phyloP scores from a whole-genome alignment of 2,329 filamentous ascomycete genomes.

The Fusarium xyrophilum region DNA sequence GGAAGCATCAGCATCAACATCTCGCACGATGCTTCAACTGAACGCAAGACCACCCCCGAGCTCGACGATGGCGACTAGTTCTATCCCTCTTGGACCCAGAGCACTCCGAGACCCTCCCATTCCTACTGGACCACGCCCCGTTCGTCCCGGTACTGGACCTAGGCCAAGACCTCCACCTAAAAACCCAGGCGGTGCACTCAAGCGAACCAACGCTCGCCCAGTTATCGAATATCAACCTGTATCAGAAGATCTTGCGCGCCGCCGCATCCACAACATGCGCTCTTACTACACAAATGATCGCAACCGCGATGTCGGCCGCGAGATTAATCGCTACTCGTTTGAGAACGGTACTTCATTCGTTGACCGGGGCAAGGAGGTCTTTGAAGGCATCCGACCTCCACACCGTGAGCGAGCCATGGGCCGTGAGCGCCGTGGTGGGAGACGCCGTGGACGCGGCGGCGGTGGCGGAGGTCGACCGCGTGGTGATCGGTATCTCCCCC shows the following conservation, averaged over 20 bases:
- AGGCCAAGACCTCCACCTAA: conserved; percentile 36
- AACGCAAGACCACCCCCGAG: conserved; percentile 25
- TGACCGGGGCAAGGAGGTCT: conserved; percentile 75
- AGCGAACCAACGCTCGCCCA: conserved; percentile 53
- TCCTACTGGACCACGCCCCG: conserved; percentile 50
- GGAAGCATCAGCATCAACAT: conserved; percentile 33
- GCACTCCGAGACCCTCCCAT: conserved; percentile 35
- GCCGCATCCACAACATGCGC: conserved; percentile 66
- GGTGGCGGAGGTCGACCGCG: conserved; percentile 41
- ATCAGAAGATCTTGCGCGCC: conserved; percentile 65
- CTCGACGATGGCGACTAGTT: conserved; percentile 40
- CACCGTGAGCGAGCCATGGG: conserved; percentile 54
- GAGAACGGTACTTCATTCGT: conserved; percentile 71
- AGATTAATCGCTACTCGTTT: conserved; percentile 75
- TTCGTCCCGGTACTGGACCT: conserved; percentile 45
- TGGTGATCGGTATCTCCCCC: conserved; percentile 47
- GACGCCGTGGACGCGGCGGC: conserved; percentile 43
- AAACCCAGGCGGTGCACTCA: conserved; percentile 31
- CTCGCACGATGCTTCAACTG: conserved; percentile 28
- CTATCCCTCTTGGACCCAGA: conserved; percentile 50
- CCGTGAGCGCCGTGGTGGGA: conserved; percentile 48
- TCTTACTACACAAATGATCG: conserved; percentile 55
- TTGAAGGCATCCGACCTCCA: conserved; percentile 68
- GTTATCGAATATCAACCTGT: conserved; percentile 63
- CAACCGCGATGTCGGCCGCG: conserved; percentile 52